Conservation (phyloP, 148 eudicot genomes). For the Rhododendron vialii region DNA sequence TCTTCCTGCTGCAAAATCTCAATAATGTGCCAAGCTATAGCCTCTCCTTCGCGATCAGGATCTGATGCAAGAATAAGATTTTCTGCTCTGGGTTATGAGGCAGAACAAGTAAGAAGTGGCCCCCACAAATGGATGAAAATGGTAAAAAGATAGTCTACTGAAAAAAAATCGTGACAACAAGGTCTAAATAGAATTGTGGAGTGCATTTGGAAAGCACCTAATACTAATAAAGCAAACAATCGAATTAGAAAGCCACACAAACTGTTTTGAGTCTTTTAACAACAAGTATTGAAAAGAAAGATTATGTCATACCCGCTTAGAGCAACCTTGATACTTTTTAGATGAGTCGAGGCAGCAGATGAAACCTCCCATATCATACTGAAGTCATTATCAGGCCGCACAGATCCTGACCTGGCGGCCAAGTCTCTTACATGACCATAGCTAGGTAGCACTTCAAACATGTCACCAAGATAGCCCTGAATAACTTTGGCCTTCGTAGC, state of each 20-base stretch:
- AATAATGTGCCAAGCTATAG: conserved; percentile 96
- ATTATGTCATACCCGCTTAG: conserved; percentile 58
- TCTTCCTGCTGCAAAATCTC: conserved; percentile 91
- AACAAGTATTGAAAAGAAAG: not conserved
- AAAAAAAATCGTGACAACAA: not conserved
- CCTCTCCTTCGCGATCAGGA: conserved; percentile 99
- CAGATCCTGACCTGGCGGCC: conserved; percentile 96
- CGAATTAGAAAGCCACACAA: not conserved
- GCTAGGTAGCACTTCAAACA: conserved; percentile 93
- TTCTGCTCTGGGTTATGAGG: conserved; percentile 67
- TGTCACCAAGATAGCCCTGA: conserved; percentile 94
- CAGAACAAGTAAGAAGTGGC: conserved; percentile 24
- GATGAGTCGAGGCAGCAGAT: conserved; percentile 93
- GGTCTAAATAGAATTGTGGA: not conserved
- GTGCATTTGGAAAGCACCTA: not conserved
- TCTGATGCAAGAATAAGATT: conserved; percentile 97
- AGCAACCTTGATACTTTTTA: conserved; percentile 90
- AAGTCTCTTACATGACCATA: conserved; percentile 98
- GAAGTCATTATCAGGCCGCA: conserved; percentile 91
- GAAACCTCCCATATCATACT: conserved; percentile 99
- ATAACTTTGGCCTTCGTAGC: conserved; percentile 89
- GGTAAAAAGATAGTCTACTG: not conserved
- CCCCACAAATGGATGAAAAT: not conserved
- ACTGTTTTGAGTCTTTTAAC: not conserved
- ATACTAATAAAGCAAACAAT: not conserved